phyloP scores from a whole-genome alignment of 2,329 filamentous ascomycete genomes.

The Beauveria brongniartii region DNA sequence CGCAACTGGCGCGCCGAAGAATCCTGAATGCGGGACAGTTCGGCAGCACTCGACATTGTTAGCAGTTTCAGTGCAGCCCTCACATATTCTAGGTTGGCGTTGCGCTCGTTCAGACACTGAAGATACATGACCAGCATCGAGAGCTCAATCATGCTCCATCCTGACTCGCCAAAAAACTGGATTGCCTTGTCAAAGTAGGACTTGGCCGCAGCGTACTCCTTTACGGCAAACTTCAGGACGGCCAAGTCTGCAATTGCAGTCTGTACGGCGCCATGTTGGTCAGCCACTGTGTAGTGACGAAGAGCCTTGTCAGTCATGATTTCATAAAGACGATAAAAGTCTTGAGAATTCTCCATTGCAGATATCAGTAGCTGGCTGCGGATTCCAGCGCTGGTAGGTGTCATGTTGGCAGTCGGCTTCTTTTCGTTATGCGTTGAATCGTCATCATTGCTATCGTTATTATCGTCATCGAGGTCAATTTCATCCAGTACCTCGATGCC shows the following conservation, averaged over 20 bases:
- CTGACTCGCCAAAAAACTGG: constrained; percentile 67
- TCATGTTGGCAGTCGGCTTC: constrained; percentile 9
- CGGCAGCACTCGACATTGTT: constrained; percentile 53
- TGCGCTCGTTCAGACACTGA: constrained; percentile 68
- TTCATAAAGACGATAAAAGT: constrained; percentile 62
- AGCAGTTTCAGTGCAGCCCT: constrained; percentile 67
- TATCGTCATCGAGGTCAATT: constrained; percentile 42
- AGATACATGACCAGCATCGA: constrained; percentile 82
- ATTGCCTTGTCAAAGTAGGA: constrained; percentile 72
- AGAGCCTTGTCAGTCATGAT: constrained; percentile 77
- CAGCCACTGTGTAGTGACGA: constrained; percentile 73
- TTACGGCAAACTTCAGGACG: constrained; percentile 68
- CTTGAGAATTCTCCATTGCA: constrained; percentile 52
- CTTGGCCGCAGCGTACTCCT: constrained; percentile 66
- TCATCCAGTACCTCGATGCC: constrained; percentile 47
- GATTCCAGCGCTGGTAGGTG: constrained; percentile 26
- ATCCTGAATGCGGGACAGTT: constrained; percentile 40
- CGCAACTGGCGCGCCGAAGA: constrained; percentile 18
- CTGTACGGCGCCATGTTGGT: constrained; percentile 68
- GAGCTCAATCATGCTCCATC: constrained; percentile 73
- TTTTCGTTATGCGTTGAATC: constrained; percentile 4
- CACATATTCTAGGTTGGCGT: constrained; percentile 71
- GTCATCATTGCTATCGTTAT: constrained; percentile 17
- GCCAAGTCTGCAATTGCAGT: constrained; percentile 77
- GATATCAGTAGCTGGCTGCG: constrained; percentile 47